Base-by-base conservation (phyloP, 768 basidiomycete genomes). In the Pulveroboletus sp. region DNA sequence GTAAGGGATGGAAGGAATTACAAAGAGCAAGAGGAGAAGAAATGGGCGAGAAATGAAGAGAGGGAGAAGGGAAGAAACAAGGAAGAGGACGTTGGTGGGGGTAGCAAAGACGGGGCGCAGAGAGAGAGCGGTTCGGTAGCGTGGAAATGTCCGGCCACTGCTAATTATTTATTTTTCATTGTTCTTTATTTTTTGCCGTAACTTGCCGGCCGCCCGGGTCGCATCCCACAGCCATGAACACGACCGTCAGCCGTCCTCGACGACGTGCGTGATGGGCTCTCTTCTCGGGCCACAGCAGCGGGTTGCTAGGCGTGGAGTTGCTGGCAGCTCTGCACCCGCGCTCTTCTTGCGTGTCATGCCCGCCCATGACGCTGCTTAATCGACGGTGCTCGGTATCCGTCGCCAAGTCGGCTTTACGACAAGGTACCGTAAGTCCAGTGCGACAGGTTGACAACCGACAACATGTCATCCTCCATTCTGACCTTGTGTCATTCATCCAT, bases 11-110 rank as follows among this genome's bases (percentile, higher is more conserved):
- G 30, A 55, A 42, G 56, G 60, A 57, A 60, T 61, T 60, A 65
- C 54, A 67, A 51, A 44, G 55, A 61, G 58, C 51, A 63, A 58
- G 55, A 35, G 17, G n/a, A 15, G 24, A 4, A 21, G 36, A 43
- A 42, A 46, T 56, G 33, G 49, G 54, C 41, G 56, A 59, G 56
- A 63, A 65, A 52, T 53, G 58, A 61, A 57, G 60, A 63, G 62
- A 59, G 65, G 53, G 67, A 64, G 59, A 61, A 58, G 63, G 64
- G 59, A 61, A 58, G 60, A 60, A 64, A 65, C 39, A 66, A 63
- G 59, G 59, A 55, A 51, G 54, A 58, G 50, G 56, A 53, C 47
- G 63, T 51, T 54, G 62, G 53, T 64, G 62, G 30, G 15, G 40
- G 6, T 39, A 54, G 47, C 32, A 51, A 41, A 51, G 45, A 49